Evolutionary conservation across 2,329 filamentous ascomycete genomes (phyloP).

Genomic region (Pyrenophora seminiperda): DNA sequence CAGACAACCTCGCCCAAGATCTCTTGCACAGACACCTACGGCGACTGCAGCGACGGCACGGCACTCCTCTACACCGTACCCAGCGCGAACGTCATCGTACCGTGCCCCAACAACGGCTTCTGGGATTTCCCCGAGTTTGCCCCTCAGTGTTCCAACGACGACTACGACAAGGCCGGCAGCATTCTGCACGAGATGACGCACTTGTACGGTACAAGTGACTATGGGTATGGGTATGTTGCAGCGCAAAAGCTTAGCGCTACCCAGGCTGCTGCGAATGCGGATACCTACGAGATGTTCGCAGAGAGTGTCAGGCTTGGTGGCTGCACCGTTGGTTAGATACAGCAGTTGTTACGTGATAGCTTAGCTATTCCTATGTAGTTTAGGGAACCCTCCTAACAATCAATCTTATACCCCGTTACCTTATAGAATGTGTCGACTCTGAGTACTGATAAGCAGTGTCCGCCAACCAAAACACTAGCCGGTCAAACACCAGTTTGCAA

Average conservation of each 20-base stretch:
- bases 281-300: neutral
- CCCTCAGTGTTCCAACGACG: neutral
- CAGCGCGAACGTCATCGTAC: neutral
- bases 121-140: neutral
- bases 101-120: neutral
- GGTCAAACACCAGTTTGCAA: too few relatives aligned
- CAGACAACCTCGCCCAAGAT: constrained; percentile 21
- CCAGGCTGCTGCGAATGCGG: neutral
- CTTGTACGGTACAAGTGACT: neutral
- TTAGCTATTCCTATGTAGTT: too few relatives aligned
- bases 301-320: neutral
- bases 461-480: too few relatives aligned
- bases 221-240: neutral
- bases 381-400: too few relatives aligned
- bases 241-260: neutral
- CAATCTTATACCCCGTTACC: too few relatives aligned
- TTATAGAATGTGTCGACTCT: too few relatives aligned
- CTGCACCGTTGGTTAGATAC: neutral
- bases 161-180: neutral
- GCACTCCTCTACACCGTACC: constrained; percentile 12
- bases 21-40: constrained; percentile 19
- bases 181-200: neutral
- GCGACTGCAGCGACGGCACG: constrained; percentile 15
- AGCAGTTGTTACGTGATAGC: too few relatives aligned
- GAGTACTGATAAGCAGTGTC: too few relatives aligned